These are phyloP conservation scores for Beauveria caledonica DNA, from an alignment of 2,329 filamentous ascomycete genomes.

Conservation along the genomic window DNA sequence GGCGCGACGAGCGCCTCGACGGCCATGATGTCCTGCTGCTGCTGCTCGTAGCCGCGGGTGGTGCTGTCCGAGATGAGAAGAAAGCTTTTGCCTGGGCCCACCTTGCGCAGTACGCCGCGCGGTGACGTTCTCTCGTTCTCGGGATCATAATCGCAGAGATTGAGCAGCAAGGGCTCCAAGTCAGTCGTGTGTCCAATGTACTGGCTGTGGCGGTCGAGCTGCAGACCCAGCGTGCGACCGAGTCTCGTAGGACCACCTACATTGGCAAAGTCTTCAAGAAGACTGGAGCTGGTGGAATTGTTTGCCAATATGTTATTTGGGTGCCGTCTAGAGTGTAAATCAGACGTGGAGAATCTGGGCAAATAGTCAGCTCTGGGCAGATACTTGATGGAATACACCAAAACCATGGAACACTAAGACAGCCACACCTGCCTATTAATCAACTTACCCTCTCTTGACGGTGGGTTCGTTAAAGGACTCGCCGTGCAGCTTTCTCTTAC, in stretches of 20 bases:
- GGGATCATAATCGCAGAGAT: constrained; percentile 70
- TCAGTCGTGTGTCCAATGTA: constrained; percentile 79
- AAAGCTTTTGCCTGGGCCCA: constrained; percentile 71
- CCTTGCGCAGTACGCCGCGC: constrained; percentile 61
- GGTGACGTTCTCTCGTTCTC: constrained; percentile 72
- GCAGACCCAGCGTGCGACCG: constrained; percentile 65
- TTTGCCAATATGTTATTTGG: constrained; percentile 32
- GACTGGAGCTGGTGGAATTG: constrained; percentile 45
- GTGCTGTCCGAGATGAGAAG: constrained; percentile 68
- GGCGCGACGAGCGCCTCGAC: constrained; percentile 70
- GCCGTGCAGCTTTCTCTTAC: constrained; percentile 70
- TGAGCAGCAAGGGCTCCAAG: constrained; percentile 76
- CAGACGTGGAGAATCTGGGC: constrained; percentile 28
- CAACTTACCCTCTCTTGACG: constrained; percentile 62
- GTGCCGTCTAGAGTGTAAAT: constrained; percentile 21
- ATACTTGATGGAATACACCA: not conserved
- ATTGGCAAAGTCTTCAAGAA: constrained; percentile 64
- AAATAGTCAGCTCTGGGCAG: not conserved
- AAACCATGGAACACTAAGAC: not conserved
- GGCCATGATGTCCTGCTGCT: constrained; percentile 58
- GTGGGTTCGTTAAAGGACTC: constrained; percentile 51
- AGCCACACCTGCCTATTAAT: not conserved
- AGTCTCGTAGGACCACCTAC: constrained; percentile 58
- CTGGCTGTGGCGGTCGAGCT: constrained; percentile 70
- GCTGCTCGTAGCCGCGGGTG: constrained; percentile 64